phyloP scores from a whole-genome alignment of 768 basidiomycete species.

The Mycena venus region DNA sequence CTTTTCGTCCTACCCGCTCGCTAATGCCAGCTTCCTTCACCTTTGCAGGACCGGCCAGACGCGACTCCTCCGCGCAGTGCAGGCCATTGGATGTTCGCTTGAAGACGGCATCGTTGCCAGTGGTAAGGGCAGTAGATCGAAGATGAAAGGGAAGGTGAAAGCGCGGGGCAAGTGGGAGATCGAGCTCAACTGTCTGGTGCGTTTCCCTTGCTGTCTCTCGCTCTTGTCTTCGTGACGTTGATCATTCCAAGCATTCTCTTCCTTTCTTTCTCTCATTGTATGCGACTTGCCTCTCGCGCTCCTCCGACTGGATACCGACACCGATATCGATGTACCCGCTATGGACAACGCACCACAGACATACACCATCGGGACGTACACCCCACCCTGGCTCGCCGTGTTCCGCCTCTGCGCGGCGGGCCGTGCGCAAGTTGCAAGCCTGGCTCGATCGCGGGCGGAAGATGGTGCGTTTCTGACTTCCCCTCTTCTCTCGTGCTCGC shows the following conservation, averaged over 20 bases:
- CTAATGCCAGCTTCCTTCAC: not conserved
- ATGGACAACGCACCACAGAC: constrained; percentile 56
- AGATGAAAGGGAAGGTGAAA: constrained; percentile 39
- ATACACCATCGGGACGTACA: constrained; percentile 73
- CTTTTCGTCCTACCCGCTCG: not conserved
- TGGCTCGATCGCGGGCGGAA: constrained; percentile 54
- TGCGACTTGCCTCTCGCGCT: too few species aligned
- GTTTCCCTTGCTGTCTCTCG: constrained; percentile 20
- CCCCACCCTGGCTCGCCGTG: constrained; percentile 70
- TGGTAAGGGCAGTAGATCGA: constrained; percentile 33
- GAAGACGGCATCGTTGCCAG: constrained; percentile 13
- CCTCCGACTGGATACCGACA: too few species aligned
- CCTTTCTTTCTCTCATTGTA: not conserved
- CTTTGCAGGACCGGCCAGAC: constrained; percentile 59
- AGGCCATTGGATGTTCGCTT: constrained; percentile 58
- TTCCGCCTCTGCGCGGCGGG: constrained; percentile 69
- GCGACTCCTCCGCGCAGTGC: constrained; percentile 65
- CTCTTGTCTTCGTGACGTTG: not conserved
- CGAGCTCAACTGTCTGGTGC: constrained; percentile 71
- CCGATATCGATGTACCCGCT: too few species aligned
- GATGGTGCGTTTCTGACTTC: constrained; percentile 31
- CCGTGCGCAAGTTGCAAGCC: constrained; percentile 51
- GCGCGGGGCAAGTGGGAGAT: constrained; percentile 57
- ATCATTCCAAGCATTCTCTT: not conserved
- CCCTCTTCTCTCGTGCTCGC: too few species aligned